A percentile compares a stretch with the other conserved stretches of the same genome.
Conservation (phyloP, 2,329 filamentous ascomycete species). For the Alternaria alternata region DNA sequence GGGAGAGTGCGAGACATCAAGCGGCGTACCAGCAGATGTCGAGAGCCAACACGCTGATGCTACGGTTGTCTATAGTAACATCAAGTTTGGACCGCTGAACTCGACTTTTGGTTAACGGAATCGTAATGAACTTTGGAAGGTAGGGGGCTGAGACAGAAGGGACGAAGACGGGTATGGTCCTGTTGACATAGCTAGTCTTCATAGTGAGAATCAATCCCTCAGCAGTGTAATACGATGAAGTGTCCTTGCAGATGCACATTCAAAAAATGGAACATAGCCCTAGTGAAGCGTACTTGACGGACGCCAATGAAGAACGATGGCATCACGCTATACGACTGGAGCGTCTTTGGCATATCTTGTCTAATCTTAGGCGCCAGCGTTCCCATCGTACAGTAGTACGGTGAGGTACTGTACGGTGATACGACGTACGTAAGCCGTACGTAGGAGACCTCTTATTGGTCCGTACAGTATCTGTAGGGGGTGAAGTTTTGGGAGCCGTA, state of each 20-base stretch:
- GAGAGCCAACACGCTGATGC: slow-evolving; percentile 32
- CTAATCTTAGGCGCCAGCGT: no score
- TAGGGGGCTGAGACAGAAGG: background rate
- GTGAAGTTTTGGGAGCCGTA: no score
- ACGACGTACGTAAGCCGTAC: no score
- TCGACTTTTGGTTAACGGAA: slow-evolving; percentile 33
- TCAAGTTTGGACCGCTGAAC: slow-evolving; percentile 43
- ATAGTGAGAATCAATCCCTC: background rate
- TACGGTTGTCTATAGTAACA: slow-evolving; percentile 38
- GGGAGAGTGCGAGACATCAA: slow-evolving; percentile 36
- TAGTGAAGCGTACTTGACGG: background rate
- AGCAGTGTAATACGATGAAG: background rate
- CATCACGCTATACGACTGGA: no score
- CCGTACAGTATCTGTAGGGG: no score
- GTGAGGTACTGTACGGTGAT: no score
- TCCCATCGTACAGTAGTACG: no score
- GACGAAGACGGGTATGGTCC: background rate
- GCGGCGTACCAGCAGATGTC: slow-evolving; percentile 42
- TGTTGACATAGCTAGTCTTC: background rate
- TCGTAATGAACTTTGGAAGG: background rate
- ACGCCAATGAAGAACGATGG: no score
- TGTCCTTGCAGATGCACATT: background rate
- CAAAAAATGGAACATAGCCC: background rate
- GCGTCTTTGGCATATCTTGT: no score
- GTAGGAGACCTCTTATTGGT: no score